Base-by-base conservation (phyloP, 2,329 filamentous ascomycete species). In the Aspergillus sp. region DNA sequence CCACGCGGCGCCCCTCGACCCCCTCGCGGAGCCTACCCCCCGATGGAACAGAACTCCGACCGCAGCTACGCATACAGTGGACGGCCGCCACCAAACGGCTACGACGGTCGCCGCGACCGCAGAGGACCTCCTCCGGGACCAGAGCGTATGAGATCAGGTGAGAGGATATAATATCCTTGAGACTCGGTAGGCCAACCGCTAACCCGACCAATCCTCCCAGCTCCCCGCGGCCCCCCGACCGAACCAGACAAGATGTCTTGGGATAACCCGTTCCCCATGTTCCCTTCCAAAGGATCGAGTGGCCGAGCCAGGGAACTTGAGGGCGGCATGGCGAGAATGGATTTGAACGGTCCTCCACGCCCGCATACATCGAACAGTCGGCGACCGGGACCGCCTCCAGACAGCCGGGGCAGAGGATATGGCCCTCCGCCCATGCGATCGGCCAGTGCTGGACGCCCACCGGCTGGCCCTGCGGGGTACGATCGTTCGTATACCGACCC, bases 191-290 rank as follows among this genome's bases (percentile, higher is more conserved):
- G 21, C 9, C 20, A 25, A 49, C 19, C 36, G 41, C 31, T 19
- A 42, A 42, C 16, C 50, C 61, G 53, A 62, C 34, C 41, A 16
- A 52, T 63, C 45, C 59, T 34, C 45, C 56, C 59, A 62, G 65
- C 69, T 55, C 65, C 66, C 62, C 62, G 46, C 45, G 61, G 59
- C 47, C 58, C 60, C 32, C 72, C 70, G 3, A 67, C 68, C 45
- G 76, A 71, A 31, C 69, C 75, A 42, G 68, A 71, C 40, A 64
- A 60, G 21, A 50, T 67, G 36, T 56, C 69, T 23, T 80, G 73
- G 67, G 79, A 82, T 52, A 78, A 75, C 57, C 78, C 78, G 3
- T 81, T 81, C 50, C 78, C 78, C 21, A 63, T 71, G 4, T 78
- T 67, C 55, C 71, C 61, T 44, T 50, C 58, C 43, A 63, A 60